Base-by-base conservation (phyloP, 306 rosid species). In the Cyamopsis tetragonoloba region DNA sequence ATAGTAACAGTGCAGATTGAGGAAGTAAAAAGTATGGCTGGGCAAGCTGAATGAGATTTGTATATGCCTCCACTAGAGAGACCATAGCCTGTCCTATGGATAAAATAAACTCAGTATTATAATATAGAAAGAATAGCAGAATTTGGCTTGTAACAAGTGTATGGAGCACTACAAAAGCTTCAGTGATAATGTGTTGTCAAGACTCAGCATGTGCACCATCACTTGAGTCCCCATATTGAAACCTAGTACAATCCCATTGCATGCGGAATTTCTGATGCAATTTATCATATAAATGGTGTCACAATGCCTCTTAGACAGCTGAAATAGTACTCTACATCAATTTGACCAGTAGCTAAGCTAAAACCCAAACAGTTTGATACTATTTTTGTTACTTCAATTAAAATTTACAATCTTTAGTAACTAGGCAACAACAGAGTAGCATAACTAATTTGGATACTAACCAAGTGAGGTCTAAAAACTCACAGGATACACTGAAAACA, bases 401-500 rank as follows among this genome's bases (percentile, higher is more conserved):
- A 64, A 42, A 7, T 48, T 32, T 26, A 60, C 35, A 62, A 27
- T 62, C 54, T 22, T 43, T 44, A 11, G 39, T 26, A 55, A 59
- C 31, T 44, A 47, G 17, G 34, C 19, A 37, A 54, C 69, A 76
- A 35, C 30, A 42, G 43, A 22, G 46, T 7, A 13, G 55, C 26
- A 39, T 56, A 17, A 43, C 14, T 3, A 11, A 62, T 43, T 68
- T 42, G 34, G 58, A 59, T 4, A 57, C 56, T 62, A 65, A 74
- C 61, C 73, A 82, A 0, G 5, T 6, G 35, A 51, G 31, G 17
- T 51, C 53, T 39, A 47, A 44, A 57, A 30, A 49, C 47, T 49
- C 68, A 61, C 24, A 74, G 47, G 26, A 61, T 19, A 66, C 34
- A 44, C n/a, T 53, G 47, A 50, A 60, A 30, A 51, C 30, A n/a